These are phyloP conservation scores for Jackrogersella multiformis DNA, from an alignment of 495 filamentous ascomycete species.

Conservation along the genomic window DNA sequence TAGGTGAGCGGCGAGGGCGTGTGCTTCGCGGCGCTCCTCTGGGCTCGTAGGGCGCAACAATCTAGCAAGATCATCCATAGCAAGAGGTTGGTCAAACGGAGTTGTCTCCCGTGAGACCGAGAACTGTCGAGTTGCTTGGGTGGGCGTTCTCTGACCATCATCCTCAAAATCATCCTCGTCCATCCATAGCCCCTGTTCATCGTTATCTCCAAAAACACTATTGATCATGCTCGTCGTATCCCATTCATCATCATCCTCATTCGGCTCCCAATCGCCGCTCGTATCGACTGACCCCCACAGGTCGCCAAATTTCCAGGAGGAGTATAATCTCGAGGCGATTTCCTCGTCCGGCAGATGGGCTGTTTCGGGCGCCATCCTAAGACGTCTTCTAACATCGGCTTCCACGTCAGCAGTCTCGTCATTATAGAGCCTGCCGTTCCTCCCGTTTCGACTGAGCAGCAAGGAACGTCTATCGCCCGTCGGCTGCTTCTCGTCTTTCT, in stretches of 20 bases:
- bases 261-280: constrained; percentile 70
- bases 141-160: constrained; percentile 80
- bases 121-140: constrained; percentile 52
- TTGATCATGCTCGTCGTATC: constrained; percentile 54
- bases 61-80: constrained; percentile 74
- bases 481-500: constrained; percentile 39
- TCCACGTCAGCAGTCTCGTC: constrained; percentile 64
- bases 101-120: constrained; percentile 65
- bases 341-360: constrained; percentile 62
- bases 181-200: constrained; percentile 50
- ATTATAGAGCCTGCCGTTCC: constrained; percentile 30
- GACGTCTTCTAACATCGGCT: constrained; percentile 70
- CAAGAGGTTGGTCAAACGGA: constrained; percentile 71
- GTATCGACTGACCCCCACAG: constrained; percentile 84
- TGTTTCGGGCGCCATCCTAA: constrained; percentile 45
- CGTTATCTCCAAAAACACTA: constrained; percentile 43
- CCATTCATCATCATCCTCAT: constrained; percentile 64
- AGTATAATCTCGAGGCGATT: constrained; percentile 76
- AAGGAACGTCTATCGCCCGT: constrained; percentile 18
- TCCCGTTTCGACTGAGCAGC: constrained; percentile 9
- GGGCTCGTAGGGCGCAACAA: constrained; percentile 82
- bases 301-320: constrained; percentile 80
- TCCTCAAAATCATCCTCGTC: constrained; percentile 47
- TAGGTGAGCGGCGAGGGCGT: constrained; percentile 83
- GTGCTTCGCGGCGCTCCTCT: constrained; percentile 82